phyloP scores from a whole-genome alignment of 768 basidiomycete species.

The Kwoniella bestiolae region DNA sequence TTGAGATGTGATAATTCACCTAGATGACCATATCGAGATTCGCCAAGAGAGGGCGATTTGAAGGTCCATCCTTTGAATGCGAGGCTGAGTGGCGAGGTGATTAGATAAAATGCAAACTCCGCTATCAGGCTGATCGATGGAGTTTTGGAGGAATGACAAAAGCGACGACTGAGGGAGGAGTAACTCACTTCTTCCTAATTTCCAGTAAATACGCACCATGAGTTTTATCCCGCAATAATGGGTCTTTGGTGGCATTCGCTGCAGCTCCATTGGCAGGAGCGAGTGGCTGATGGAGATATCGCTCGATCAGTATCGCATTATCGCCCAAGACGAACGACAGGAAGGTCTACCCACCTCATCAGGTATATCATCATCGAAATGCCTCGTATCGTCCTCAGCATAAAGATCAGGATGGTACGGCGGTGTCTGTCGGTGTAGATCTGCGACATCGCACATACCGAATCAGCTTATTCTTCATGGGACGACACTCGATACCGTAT shows the following conservation, averaged over 20 bases:
- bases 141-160: too few relatives aligned
- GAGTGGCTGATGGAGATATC: slow-evolving; percentile 66
- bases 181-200: slow-evolving; percentile 71
- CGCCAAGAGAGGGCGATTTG: slow-evolving; percentile 41
- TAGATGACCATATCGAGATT: slow-evolving; percentile 41
- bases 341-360: slow-evolving; percentile 70
- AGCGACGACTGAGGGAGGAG: not conserved
- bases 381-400: slow-evolving; percentile 83
- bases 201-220: slow-evolving; percentile 86
- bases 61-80: slow-evolving; percentile 58
- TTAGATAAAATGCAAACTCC: not conserved
- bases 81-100: slow-evolving; percentile 33
- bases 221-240: slow-evolving; percentile 78
- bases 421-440: slow-evolving; percentile 78
- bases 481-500: too few relatives aligned
- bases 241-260: slow-evolving; percentile 81
- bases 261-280: slow-evolving; percentile 84
- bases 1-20: slow-evolving; percentile 12
- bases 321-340: slow-evolving; percentile 4
- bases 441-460: slow-evolving; percentile 22
- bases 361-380: slow-evolving; percentile 94
- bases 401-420: slow-evolving; percentile 87
- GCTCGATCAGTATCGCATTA: not conserved
- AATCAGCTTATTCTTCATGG: too few relatives aligned
- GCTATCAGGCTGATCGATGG: too few relatives aligned